phyloP scores from a whole-genome alignment of 441 rosid species.

The Populus hybrid region DNA sequence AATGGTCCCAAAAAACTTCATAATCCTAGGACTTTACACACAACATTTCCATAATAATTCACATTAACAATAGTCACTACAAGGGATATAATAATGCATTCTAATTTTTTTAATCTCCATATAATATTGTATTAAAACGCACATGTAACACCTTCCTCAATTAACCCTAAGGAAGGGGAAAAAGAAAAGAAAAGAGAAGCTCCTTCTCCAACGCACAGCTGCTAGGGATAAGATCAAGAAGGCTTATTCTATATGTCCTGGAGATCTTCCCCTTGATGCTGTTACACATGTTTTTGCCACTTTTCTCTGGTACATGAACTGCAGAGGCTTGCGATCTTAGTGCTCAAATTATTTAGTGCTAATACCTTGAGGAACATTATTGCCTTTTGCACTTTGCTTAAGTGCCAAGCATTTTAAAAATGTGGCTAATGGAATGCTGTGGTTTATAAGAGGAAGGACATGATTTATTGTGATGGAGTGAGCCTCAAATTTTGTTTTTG shows the following conservation, averaged over 20 bases:
- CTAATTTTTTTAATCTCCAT: background rate
- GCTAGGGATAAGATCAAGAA: background rate
- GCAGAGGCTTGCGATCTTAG: background rate
- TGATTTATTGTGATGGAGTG: too few relatives aligned
- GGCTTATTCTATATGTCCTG: background rate
- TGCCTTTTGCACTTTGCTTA: background rate
- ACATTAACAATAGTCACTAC: background rate
- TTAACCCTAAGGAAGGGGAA: background rate
- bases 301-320: constrained; percentile 16
- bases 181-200: background rate
- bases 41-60: background rate
- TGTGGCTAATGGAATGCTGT: background rate
- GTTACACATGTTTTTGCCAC: too few relatives aligned
- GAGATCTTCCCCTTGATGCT: too few relatives aligned
- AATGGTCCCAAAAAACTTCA: background rate
- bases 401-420: background rate
- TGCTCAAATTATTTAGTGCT: background rate
- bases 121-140: background rate
- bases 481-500: too few relatives aligned
- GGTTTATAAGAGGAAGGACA: too few relatives aligned
- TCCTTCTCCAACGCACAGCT: constrained; percentile 8
- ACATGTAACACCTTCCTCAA: constrained; percentile 6
- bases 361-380: background rate
- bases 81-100: background rate
- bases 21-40: background rate